Evolutionary conservation across 1,284 basidiomycete species (phyloP).

Genomic region (Ganoderma leucocontextum): DNA sequence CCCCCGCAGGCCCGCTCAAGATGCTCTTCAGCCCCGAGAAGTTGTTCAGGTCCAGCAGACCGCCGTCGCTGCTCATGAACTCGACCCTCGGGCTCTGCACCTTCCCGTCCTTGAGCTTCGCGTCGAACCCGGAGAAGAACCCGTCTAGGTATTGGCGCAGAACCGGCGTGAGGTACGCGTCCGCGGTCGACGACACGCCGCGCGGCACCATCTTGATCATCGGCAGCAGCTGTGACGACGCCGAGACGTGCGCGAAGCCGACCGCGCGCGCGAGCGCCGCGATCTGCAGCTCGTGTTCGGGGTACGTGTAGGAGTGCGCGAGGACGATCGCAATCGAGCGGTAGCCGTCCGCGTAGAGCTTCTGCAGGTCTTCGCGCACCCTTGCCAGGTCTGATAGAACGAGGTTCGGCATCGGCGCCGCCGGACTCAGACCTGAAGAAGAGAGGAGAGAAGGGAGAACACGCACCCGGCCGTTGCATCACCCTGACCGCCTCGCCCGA

Average conservation of each 20-base stretch:
- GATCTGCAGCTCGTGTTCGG: conserved; percentile 80
- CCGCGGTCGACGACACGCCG: conserved; percentile 92
- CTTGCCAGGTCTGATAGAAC: conserved; percentile 53
- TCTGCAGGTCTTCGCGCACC: conserved; percentile 68
- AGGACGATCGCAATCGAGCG: conserved; percentile 88
- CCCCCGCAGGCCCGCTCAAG: conserved; percentile 88
- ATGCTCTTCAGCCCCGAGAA: conserved; percentile 92
- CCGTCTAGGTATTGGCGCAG: conserved; percentile 89
- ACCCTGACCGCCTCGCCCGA: conserved; percentile 94
- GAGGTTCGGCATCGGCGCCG: no score
- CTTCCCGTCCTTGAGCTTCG: conserved; percentile 61
- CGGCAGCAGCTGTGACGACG: conserved; percentile 88
- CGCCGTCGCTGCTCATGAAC: conserved; percentile 92
- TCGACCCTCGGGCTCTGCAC: conserved; percentile 68
- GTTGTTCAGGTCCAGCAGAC: conserved; percentile 83
- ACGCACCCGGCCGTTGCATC: conserved; percentile 75
- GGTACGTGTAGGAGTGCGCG: conserved; percentile 93
- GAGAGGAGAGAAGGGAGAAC: neutral
- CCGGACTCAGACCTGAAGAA: no score
- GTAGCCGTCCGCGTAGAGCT: conserved; percentile 80
- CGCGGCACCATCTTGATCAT: conserved; percentile 98
- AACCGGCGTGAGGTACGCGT: conserved; percentile 96
- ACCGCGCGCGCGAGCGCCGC: conserved; percentile 78
- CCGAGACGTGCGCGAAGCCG: conserved; percentile 90
- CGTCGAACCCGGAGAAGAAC: conserved; percentile 91